phyloP scores from a whole-genome alignment of 306 rosid genomes.

The Prunus dulcis region DNA sequence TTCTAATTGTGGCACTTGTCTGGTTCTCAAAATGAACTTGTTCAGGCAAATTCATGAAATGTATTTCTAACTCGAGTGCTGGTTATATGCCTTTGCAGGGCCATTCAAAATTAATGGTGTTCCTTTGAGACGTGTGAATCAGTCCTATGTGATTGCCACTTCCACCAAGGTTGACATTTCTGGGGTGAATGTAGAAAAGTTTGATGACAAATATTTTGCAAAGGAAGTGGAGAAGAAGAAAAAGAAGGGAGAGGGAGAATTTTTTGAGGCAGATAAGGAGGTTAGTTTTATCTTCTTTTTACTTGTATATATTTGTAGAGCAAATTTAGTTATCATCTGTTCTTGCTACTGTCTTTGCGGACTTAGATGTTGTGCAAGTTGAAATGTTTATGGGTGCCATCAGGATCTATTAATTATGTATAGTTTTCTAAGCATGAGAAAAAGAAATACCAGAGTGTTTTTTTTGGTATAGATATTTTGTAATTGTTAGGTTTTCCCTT shows the following conservation, averaged over 20 bases:
- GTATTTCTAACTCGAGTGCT: background rate
- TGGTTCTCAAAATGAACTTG: background rate
- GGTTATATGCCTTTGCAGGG: constrained; percentile 6
- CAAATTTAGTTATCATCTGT: background rate
- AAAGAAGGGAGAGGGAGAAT: constrained; percentile 34
- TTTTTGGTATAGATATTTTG: too few species aligned
- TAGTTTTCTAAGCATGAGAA: too few species aligned
- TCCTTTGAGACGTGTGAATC: constrained; percentile 36
- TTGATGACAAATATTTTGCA: constrained; percentile 28
- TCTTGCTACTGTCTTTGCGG: background rate
- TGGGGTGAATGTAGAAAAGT: constrained; percentile 29
- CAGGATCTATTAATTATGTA: too few species aligned
- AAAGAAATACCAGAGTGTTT: too few species aligned
- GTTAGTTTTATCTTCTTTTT: background rate
- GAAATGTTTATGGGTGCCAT: too few species aligned
- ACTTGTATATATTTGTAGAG: background rate
- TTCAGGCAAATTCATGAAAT: background rate
- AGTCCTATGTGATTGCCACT: constrained; percentile 32
- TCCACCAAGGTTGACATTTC: constrained; percentile 35
- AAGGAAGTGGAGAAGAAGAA: constrained; percentile 30
- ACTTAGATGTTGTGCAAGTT: background rate
- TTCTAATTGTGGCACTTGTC: background rate
- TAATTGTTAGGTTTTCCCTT: too few species aligned
- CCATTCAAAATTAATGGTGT: constrained; percentile 38
- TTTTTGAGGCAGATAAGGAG: constrained; percentile 36